phyloP scores from a whole-genome alignment of 495 filamentous ascomycete species.

The Amorphotheca resinae region DNA sequence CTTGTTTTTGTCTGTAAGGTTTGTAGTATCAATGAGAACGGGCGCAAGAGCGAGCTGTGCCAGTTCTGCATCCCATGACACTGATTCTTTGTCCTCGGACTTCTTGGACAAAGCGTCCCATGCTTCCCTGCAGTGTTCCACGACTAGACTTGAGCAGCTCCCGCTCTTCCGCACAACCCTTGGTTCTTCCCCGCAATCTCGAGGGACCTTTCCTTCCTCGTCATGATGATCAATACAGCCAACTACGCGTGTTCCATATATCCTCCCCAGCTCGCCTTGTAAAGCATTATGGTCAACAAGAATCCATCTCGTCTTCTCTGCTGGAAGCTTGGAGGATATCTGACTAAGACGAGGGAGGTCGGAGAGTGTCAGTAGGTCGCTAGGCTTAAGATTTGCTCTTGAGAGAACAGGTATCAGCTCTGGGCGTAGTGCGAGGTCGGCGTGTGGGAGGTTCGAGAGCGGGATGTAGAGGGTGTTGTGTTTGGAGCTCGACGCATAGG shows the following conservation, averaged over 20 bases:
- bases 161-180: constrained; percentile 56
- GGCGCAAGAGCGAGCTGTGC: constrained; percentile 69
- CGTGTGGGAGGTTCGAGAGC: constrained; percentile 59
- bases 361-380: constrained; percentile 38
- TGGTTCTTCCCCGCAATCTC: constrained; percentile 32
- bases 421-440: constrained; percentile 61
- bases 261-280: constrained; percentile 36
- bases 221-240: constrained; percentile 92
- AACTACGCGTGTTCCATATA: constrained; percentile 27
- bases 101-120: constrained; percentile 37
- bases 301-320: constrained; percentile 40
- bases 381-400: constrained; percentile 27
- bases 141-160: constrained; percentile 71
- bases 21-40: constrained; percentile 74
- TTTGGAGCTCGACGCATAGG: constrained; percentile 32
- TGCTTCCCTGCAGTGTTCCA: constrained; percentile 41
- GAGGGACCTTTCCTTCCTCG: constrained; percentile 56
- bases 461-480: constrained; percentile 71
- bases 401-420: constrained; percentile 54
- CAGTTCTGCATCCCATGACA: constrained; percentile 43
- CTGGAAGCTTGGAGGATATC: constrained; percentile 12
- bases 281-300: constrained; percentile 88
- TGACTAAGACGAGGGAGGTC: constrained; percentile 27
- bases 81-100: not conserved
- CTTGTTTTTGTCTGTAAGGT: constrained; percentile 57